Conservation (phyloP, 208 protist genomes). For the Plasmodiophora brassicae region DNA sequence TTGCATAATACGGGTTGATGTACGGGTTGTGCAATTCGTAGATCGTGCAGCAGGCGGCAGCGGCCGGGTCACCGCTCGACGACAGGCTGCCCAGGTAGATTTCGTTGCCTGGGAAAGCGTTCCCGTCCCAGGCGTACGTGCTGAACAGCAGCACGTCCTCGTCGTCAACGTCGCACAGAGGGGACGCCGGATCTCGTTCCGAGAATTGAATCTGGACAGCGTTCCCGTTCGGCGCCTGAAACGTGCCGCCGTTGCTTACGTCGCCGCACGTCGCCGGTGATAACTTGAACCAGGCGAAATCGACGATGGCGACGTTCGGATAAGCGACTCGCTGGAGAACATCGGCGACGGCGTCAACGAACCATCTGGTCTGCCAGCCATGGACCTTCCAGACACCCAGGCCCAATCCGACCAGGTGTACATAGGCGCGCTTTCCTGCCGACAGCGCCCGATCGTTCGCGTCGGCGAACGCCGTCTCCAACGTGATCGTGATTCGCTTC, state of each 20-base stretch:
- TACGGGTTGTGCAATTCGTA: conserved; percentile 37
- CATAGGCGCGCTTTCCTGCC: not conserved
- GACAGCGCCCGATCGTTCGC: not conserved
- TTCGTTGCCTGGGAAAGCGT: conserved; percentile 40
- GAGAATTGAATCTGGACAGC: not conserved
- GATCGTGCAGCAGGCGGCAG: conserved; percentile 39
- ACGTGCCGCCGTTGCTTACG: not conserved
- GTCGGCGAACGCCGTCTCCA: not conserved
- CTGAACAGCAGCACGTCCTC: not conserved
- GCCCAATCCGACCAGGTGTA: not conserved
- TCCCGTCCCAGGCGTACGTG: conserved; percentile 25
- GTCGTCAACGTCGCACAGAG: not conserved
- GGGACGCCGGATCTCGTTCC: not conserved
- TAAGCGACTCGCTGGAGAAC: not conserved
- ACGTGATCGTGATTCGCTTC: not conserved
- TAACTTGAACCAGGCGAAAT: conserved; percentile 24
- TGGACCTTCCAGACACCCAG: not conserved
- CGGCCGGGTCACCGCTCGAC: conserved; percentile 38
- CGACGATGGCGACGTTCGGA: not conserved
- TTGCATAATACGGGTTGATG: conserved; percentile 37
- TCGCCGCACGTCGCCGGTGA: not conserved
- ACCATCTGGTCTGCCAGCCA: not conserved
- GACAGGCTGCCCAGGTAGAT: conserved; percentile 39
- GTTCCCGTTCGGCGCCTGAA: not conserved
- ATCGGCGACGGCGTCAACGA: not conserved